Evolutionary conservation across 106 monocot genomes (phyloP), one percentile per base, ranked within the genome.

Genomic region (Apostasia ramifera): DNA sequence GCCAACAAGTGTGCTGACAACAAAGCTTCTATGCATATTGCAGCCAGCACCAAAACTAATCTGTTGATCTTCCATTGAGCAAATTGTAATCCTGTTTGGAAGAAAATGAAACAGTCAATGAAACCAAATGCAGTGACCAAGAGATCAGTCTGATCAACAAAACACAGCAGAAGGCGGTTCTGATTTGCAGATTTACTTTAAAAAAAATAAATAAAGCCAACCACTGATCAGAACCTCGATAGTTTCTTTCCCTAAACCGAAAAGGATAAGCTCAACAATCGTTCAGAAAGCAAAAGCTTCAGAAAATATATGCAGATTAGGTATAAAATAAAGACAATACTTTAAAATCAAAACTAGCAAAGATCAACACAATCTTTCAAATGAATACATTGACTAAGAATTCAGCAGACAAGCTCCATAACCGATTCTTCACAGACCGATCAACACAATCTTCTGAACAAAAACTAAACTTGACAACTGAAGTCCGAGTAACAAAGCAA

Each of bases 171-270:
- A 39, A 1, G 4, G 40, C 2, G 5, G 3, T 47, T 64, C 5
- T 49, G 3, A 14, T 13, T 65, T 49, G n/a, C 3, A 8, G 9
- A 65, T 48, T 65, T 15, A 43, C 11, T 8, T 5, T 47, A 49
- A 26, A 26, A 26, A 26, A 26, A 26, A 26, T 26, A 5, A 62
- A 62, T 44, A 11, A 62, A 4, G 44, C 45, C 62, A 45, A 4
- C n/a, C 62, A 45, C 45, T 62, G 44, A 62, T 44, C 62, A 62
- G 44, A 65, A 65, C 26, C 65, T 48, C 65, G 48, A 45, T 45
- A 3, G 12, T 49, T 48, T 7, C 14, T 6, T 48, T 48, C 26
- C 43, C 46, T n/a, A 11, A 49, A 44, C 12, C 44, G 3, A 62
- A 44, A 11, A 62, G 13, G 5, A 26, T 37, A 65, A 65, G 5